Evolutionary conservation across 1,139 yeast species (phyloP).

Genomic region (Blastobotrys proliferans): DNA sequence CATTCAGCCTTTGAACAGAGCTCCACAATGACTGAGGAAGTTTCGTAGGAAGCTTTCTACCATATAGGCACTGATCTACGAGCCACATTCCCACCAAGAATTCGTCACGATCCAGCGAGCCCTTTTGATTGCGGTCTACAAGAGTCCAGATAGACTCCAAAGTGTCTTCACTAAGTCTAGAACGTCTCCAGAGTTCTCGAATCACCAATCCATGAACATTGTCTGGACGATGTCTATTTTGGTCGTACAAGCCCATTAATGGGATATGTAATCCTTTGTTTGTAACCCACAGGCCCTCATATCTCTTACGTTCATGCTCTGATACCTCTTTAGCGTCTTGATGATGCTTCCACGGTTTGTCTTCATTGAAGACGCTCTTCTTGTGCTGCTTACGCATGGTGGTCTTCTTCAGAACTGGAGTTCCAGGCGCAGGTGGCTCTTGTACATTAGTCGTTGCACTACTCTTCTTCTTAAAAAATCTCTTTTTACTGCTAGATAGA

Average conservation of each 20-base stretch:
- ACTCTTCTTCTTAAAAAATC: neutral
- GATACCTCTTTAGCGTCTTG: constrained; percentile 55
- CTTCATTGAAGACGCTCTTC: constrained; percentile 65
- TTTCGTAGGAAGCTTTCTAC: constrained; percentile 76
- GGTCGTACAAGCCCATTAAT: constrained; percentile 22
- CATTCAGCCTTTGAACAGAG: constrained; percentile 40
- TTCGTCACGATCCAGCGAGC: constrained; percentile 72
- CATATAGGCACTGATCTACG: constrained; percentile 92
- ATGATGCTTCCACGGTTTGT: constrained; percentile 95
- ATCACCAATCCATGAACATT: constrained; percentile 64
- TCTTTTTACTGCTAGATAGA: neutral
- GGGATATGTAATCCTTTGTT: constrained; percentile 63
- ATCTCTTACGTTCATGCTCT: constrained; percentile 75
- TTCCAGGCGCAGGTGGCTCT: neutral
- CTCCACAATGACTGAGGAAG: constrained; percentile 38
- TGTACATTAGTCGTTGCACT: neutral
- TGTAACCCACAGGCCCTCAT: constrained; percentile 92
- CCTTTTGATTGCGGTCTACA: constrained; percentile 73
- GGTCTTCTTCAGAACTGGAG: constrained; percentile 26
- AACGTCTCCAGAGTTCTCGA: constrained; percentile 72
- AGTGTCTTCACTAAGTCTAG: constrained; percentile 61
- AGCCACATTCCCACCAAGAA: constrained; percentile 95
- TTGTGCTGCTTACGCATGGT: constrained; percentile 64
- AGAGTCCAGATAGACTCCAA: constrained; percentile 70
- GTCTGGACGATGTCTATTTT: neutral